These are phyloP conservation scores for Trichosporon sp. DNA, from an alignment of 1,284 basidiomycete species.

Conservation along the genomic window DNA sequence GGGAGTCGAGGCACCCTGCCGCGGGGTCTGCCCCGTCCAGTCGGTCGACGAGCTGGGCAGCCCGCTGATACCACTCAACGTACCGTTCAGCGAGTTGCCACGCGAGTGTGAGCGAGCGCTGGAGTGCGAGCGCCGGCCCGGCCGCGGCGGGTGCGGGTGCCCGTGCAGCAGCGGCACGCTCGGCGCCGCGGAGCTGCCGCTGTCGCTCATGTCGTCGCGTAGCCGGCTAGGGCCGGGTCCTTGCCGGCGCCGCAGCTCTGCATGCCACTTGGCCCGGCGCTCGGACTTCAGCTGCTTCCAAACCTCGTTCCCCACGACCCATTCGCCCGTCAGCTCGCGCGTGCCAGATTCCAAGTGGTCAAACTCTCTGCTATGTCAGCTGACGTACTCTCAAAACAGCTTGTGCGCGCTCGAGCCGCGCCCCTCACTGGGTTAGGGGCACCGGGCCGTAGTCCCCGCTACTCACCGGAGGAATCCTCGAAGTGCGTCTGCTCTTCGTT, in stretches of 20 bases:
- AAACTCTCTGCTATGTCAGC: constrained; percentile 52
- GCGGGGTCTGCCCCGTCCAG: background rate
- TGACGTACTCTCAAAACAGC: background rate
- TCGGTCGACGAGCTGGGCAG: background rate
- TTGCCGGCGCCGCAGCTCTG: constrained; percentile 14
- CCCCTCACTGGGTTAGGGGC: background rate
- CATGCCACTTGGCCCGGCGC: constrained; percentile 56
- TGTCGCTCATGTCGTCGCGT: constrained; percentile 7
- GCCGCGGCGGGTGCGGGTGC: background rate
- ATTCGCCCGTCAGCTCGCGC: constrained; percentile 86
- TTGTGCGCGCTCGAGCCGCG: background rate
- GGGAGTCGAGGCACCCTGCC: constrained; percentile 20
- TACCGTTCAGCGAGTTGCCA: background rate
- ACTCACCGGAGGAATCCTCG: constrained; percentile 37
- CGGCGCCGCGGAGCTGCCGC: background rate
- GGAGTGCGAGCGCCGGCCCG: background rate
- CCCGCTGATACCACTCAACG: background rate
- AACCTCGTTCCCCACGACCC: constrained; percentile 87
- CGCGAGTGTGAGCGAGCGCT: background rate
- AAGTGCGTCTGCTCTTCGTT: constrained; percentile 58
- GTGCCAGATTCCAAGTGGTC: constrained; percentile 72
- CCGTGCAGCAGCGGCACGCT: background rate
- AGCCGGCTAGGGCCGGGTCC: constrained; percentile 14
- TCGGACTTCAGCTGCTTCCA: constrained; percentile 85
- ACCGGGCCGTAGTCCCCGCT: background rate